These are phyloP conservation scores for Lasiosphaeris hirsuta DNA, from an alignment of 495 filamentous ascomycete genomes.

Conservation along the genomic window DNA sequence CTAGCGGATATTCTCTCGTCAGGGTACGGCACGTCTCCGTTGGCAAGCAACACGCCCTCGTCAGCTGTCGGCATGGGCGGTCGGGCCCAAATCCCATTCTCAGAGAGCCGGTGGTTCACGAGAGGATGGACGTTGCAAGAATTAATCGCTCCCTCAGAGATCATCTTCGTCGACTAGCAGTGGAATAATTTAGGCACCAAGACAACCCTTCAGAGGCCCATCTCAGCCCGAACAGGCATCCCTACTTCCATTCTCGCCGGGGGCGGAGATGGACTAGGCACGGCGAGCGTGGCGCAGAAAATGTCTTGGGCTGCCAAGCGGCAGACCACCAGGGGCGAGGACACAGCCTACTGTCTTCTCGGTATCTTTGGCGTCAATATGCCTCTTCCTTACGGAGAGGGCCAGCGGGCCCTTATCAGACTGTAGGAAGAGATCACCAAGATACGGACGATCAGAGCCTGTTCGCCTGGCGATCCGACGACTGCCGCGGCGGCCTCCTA, in stretches of 20 bases:
- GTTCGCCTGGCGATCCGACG: no score
- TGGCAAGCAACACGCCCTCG: no score
- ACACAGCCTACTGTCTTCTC: conserved; percentile 41
- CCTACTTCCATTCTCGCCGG: background rate
- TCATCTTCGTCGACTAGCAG: background rate
- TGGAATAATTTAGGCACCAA: conserved; percentile 3
- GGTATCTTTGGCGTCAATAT: conserved; percentile 42
- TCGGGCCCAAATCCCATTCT: no score
- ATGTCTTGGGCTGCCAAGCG: conserved; percentile 37
- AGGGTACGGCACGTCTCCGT: background rate
- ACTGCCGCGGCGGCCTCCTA: no score
- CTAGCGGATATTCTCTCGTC: no score
- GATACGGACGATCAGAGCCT: no score
- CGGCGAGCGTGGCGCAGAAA: conserved; percentile 11
- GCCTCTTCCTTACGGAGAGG: conserved; percentile 44
- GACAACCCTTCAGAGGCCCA: background rate
- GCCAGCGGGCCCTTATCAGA: conserved; percentile 29
- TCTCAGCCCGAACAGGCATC: background rate
- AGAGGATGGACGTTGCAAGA: conserved; percentile 15
- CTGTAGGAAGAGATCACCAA: conserved; percentile 22
- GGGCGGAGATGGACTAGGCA: no score
- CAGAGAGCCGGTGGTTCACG: conserved; percentile 11
- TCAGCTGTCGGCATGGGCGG: no score
- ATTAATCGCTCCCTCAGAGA: background rate
- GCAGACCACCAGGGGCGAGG: conserved; percentile 31